phyloP scores from a whole-genome alignment of 441 rosid genomes.

The Viola pubescens region DNA sequence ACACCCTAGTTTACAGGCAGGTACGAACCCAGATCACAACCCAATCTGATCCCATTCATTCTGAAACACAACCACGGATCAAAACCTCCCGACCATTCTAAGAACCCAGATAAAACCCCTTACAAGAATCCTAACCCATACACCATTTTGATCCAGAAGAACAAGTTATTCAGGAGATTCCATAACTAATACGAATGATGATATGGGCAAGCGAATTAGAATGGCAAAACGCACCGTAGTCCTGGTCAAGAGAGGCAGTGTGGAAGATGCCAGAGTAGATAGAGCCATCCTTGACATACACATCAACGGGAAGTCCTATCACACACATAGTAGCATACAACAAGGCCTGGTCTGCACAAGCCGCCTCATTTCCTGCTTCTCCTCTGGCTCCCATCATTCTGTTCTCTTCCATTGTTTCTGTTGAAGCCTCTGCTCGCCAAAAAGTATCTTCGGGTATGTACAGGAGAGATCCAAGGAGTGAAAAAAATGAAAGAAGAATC shows the following conservation, averaged over 20 bases:
- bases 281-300: slow-evolving; percentile 69
- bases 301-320: slow-evolving; percentile 71
- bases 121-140: slow-evolving; percentile 17
- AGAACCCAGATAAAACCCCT: slow-evolving; percentile 12
- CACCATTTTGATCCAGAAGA: slow-evolving; percentile 10
- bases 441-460: no score
- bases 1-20: not conserved
- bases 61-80: not conserved
- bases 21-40: slow-evolving; percentile 15
- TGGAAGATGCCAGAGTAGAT: slow-evolving; percentile 64
- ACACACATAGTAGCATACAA: slow-evolving; percentile 60
- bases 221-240: slow-evolving; percentile 37
- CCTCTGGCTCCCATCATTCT: slow-evolving; percentile 45
- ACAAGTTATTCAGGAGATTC: slow-evolving; percentile 6
- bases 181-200: slow-evolving; percentile 1
- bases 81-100: slow-evolving; percentile 12
- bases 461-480: no score
- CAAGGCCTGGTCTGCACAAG: slow-evolving; percentile 41
- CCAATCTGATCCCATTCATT: slow-evolving; percentile 19
- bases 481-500: no score
- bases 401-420: not conserved
- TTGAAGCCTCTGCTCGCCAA: no score
- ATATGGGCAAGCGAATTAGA: not conserved
- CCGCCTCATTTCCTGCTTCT: slow-evolving; percentile 30
- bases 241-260: slow-evolving; percentile 61